Evolutionary conservation across 1,139 yeast genomes (phyloP), one percentile per base, ranked within the genome.

Genomic region (Candida sp.): DNA sequence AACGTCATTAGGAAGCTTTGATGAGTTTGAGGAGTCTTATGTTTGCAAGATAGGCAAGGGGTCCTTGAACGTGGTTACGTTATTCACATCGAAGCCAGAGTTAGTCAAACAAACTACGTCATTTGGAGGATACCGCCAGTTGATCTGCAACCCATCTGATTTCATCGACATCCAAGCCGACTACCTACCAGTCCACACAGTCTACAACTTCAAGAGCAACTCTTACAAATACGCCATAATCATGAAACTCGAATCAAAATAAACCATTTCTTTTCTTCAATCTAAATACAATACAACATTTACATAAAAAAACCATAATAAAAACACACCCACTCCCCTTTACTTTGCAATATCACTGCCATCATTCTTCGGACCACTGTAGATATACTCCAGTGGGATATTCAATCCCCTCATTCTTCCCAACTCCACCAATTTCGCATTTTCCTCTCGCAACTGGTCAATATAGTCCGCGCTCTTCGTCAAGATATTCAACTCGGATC

Each of bases 381-480:
- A 77, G 5, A 67, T 58, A 54, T 73, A 63, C 27, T 75, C 74
- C 3, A 64, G 66, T 1, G 81, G 81, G 1, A 77, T 63, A 5
- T 60, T 57, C n/a, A 77, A 70, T 3, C 80, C 80, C 38, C 66
- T 68, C 54, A 61, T 61, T 28, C 63, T 62, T 52, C 79, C 75
- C 50, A 72, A 52, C 42, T 69, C 67, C 7, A 77, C 61, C 54
- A 77, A 66, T 50, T 63, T 65, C 8, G 59, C 58, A 59, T 77
- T 77, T 55, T 77, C 82, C 1, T 64, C 70, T 58, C 70, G 72
- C 55, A 77, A 66, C 28, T 66, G 58, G 54, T 77, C 81, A 34
- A 77, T 77, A 54, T 72, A 77, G 53, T 77, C 80, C 7, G 82
- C 82, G 45, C 77, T 71, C 50, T 77, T 77, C 31, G 79, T 73